A percentile compares a stretch with the other conserved stretches of the same genome.
Conservation (phyloP, 768 basidiomycete genomes). For the Lepiota venenata region DNA sequence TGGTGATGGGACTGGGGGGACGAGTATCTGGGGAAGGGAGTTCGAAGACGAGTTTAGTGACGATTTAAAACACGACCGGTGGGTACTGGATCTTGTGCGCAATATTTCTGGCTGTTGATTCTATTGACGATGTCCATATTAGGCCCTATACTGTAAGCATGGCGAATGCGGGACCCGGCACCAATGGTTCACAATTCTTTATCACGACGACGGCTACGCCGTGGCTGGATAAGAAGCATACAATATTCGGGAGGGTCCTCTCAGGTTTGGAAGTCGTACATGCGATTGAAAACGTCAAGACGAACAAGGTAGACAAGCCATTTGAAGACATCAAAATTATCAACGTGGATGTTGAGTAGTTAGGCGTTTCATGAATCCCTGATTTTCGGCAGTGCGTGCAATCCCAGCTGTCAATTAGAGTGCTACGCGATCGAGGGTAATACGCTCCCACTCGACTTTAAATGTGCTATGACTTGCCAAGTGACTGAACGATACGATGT, state of each 20-base stretch:
- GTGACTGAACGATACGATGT: neutral
- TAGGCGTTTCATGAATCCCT: neutral
- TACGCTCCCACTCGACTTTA: neutral
- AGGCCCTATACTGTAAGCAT: slow-evolving; percentile 96
- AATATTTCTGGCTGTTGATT: neutral
- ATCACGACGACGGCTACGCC: slow-evolving; percentile 94
- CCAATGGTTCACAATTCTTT: slow-evolving; percentile 98
- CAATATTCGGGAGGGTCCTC: slow-evolving; percentile 88
- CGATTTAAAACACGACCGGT: slow-evolving; percentile 89
- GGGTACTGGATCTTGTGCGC: slow-evolving; percentile 17
- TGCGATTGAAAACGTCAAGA: slow-evolving; percentile 87
- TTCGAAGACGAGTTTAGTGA: slow-evolving; percentile 95
- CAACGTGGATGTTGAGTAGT: slow-evolving; percentile 70
- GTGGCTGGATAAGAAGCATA: slow-evolving; percentile 91
- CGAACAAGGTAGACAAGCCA: slow-evolving; percentile 82
- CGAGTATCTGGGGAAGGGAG: slow-evolving; percentile 84
- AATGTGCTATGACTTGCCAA: neutral
- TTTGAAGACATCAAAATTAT: slow-evolving; percentile 92
- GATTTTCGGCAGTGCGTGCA: neutral
- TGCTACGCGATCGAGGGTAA: slow-evolving; percentile 9
- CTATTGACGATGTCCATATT: neutral
- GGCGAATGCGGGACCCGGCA: slow-evolving; percentile 88
- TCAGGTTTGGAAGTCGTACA: slow-evolving; percentile 90
- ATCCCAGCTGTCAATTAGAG: neutral
- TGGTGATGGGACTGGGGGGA: slow-evolving; percentile 93